Percentiles rank a stretch among this genome's conserved stretches.
phyloP scores from a whole-genome alignment of 768 basidiomycete genomes.

The Hygrophoropsis aurantiaca region DNA sequence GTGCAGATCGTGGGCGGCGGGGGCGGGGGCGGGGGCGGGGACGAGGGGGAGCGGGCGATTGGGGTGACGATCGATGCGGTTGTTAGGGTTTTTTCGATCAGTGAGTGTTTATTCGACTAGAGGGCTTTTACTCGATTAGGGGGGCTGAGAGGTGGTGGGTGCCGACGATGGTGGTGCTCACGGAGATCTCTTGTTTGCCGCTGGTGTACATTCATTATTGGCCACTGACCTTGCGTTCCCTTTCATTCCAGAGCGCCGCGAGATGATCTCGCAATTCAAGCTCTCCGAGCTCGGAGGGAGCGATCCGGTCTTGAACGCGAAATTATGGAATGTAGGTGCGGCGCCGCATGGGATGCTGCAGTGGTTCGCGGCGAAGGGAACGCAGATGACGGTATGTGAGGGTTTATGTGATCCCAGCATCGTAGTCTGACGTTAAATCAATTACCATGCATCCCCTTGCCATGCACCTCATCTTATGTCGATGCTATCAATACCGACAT shows the following conservation, averaged over 20 bases:
- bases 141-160: background rate
- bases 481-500: no score
- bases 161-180: background rate
- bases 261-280: conserved; percentile 93
- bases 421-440: no score
- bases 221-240: no score
- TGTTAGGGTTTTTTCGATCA: conserved; percentile 87
- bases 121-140: background rate
- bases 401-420: no score
- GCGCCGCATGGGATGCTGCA: conserved; percentile 89
- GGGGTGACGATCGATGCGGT: conserved; percentile 91
- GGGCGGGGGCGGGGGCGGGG: conserved; percentile 19
- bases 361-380: conserved; percentile 91
- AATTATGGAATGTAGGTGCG: conserved; percentile 73
- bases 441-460: background rate
- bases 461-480: background rate
- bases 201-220: no score
- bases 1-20: conserved; percentile 74
- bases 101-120: conserved; percentile 42
- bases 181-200: no score
- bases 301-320: conserved; percentile 65
- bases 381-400: conserved; percentile 83
- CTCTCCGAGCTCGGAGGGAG: conserved; percentile 71
- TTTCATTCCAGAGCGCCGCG: conserved; percentile 69
- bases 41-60: conserved; percentile 81